phyloP scores from a whole-genome alignment of 2,329 filamentous ascomycete species.

The Daldinia eschscholtzii region DNA sequence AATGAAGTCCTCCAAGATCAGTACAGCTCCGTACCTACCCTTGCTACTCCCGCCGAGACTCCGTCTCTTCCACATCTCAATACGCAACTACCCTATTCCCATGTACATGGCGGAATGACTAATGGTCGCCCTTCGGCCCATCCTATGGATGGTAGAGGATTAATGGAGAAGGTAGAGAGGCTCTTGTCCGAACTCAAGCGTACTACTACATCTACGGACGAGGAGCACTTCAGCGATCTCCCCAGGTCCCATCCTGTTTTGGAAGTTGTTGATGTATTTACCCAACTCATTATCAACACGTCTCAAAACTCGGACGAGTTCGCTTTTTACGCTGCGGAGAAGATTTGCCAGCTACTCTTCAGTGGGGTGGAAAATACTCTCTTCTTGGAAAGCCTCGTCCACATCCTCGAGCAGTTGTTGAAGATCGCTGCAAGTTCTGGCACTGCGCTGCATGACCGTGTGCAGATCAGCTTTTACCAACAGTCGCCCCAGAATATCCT shows the following conservation, averaged over 20 bases:
- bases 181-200: slow-evolving; percentile 69
- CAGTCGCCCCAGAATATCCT: slow-evolving; percentile 69
- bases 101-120: slow-evolving; percentile 62
- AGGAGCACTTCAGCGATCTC: slow-evolving; percentile 71
- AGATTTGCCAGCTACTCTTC: slow-evolving; percentile 70
- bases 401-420: slow-evolving; percentile 70
- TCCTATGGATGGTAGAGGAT: slow-evolving; percentile 64
- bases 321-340: slow-evolving; percentile 69
- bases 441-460: slow-evolving; percentile 65
- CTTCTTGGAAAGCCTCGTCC: slow-evolving; percentile 71
- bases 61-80: slow-evolving; percentile 67
- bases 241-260: slow-evolving; percentile 70
- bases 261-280: slow-evolving; percentile 72
- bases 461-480: slow-evolving; percentile 68
- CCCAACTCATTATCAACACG: slow-evolving; percentile 72
- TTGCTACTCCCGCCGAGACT: slow-evolving; percentile 72
- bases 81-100: slow-evolving; percentile 68
- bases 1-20: slow-evolving; percentile 75
- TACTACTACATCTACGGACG: slow-evolving; percentile 64
- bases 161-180: slow-evolving; percentile 70
- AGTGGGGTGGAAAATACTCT: slow-evolving; percentile 65
- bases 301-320: slow-evolving; percentile 72
- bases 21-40: slow-evolving; percentile 67
- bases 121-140: slow-evolving; percentile 64
- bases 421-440: slow-evolving; percentile 66